Evolutionary conservation across 257 asterid genomes (phyloP), one percentile per base, ranked within the genome.

Genomic region (Solanum dulcamara): DNA sequence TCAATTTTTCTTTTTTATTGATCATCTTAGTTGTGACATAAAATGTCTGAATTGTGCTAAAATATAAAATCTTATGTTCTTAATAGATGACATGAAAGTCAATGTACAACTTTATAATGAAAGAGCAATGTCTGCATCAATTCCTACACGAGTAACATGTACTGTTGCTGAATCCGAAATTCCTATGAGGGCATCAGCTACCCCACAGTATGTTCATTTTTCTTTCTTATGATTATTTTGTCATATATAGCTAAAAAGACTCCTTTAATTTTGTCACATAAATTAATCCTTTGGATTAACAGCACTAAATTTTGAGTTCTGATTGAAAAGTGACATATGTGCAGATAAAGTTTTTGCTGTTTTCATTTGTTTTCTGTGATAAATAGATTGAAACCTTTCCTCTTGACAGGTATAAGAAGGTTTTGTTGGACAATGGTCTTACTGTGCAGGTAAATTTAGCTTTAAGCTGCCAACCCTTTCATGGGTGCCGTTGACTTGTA

Each of bases 401-500:
- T 28, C 70, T 83, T 84, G 86, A 74, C 94, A 96, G 98, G 92
- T 92, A 92, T 86, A 96, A 96, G 92, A 94, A 87, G 94, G 98
- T 91, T 88, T 86, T 89, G 89, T 88, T 96, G 97, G 98, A 96
- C 74, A 95, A 96, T 92, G 98, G 99, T 87, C 88, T 94, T 81
- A 89, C 93, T 64, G 88, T 93, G 88, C 97, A 93, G 98, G 99
- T 95, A 89, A 91, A 87, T 83, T 87, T 33, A 85, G 81, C 66
- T 60, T 18, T 55, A 83, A 26, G 26, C 33, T 87, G 32, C 30
- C 37, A 55, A 7, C 28, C 38, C 42, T 40, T 74, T 0, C 20
- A 24, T 62, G 85, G 60, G 17, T 59, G 57, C 55, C 59, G 26
- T 13, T 64, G 38, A 18, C n/a, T 82, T 42, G 22, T 30, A 33